Conservation (phyloP, 2,329 filamentous ascomycete species). For the Truncatella angustata region DNA sequence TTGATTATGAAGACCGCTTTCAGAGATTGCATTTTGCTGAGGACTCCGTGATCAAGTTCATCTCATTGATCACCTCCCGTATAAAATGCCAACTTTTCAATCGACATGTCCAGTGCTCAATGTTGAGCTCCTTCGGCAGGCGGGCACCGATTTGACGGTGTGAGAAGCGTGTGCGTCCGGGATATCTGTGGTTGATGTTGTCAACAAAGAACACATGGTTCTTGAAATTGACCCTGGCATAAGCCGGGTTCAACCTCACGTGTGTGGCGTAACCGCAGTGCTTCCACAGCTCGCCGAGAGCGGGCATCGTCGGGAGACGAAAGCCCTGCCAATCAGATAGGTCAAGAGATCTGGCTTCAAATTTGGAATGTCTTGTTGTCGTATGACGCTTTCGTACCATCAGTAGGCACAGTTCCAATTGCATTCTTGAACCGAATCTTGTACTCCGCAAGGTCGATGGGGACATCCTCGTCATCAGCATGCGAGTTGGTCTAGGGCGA, state of each 20-base stretch:
- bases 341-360: too few species aligned
- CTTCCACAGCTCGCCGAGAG: background rate
- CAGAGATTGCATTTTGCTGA: background rate
- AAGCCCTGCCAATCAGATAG: too few species aligned
- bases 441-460: background rate
- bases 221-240: conserved; percentile 7
- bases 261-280: background rate
- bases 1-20: background rate
- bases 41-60: background rate
- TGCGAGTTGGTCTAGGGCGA: background rate
- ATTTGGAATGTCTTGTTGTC: too few species aligned
- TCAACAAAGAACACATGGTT: conserved; percentile 5
- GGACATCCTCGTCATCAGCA: background rate
- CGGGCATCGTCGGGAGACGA: too few species aligned
- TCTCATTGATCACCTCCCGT: background rate
- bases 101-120: background rate
- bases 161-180: background rate
- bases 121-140: background rate
- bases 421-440: conserved; percentile 1
- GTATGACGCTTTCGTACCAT: too few species aligned
- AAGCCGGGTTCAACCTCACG: background rate
- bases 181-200: background rate
- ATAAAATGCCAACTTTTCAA: background rate
- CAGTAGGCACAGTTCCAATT: background rate
- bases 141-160: background rate